Evolutionary conservation across 2,329 filamentous ascomycete genomes (phyloP).

Genomic region (Bipolaris gigantea): DNA sequence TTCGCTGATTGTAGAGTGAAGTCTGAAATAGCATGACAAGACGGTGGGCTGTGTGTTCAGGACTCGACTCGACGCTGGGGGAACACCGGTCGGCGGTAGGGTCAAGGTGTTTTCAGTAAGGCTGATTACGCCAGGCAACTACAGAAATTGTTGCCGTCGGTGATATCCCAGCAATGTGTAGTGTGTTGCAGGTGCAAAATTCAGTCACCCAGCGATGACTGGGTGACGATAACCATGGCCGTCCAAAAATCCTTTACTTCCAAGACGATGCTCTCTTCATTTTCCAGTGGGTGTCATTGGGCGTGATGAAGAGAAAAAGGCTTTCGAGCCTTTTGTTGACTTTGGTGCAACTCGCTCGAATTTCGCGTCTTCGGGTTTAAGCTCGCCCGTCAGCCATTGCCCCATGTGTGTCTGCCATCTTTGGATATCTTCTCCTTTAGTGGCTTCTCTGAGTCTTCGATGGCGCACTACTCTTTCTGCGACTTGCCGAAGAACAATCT

Average conservation of each 20-base stretch:
- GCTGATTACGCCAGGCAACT: no score
- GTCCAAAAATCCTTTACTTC: background rate
- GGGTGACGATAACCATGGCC: background rate
- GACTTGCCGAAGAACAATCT: constrained; percentile 49
- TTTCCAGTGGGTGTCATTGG: constrained; percentile 6
- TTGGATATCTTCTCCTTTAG: constrained; percentile 34
- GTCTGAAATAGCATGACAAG: no score
- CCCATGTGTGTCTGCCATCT: constrained; percentile 47
- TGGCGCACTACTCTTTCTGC: constrained; percentile 54
- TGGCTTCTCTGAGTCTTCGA: constrained; percentile 48
- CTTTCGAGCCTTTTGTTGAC: constrained; percentile 10
- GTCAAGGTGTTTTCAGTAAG: background rate
- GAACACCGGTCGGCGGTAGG: background rate
- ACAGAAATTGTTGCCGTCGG: background rate
- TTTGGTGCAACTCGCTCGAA: constrained; percentile 5
- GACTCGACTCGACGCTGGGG: no score
- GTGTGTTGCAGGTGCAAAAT: no score
- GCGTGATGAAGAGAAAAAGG: constrained; percentile 5
- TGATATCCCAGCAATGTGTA: no score
- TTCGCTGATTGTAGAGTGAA: no score
- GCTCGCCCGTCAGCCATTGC: constrained; percentile 41
- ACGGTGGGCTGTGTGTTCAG: no score
- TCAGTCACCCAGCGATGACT: background rate
- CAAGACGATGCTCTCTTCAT: background rate
- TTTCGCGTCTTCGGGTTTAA: constrained; percentile 33